Conservation (phyloP, 2,329 filamentous ascomycete species). For the Fusarium nurragi region DNA sequence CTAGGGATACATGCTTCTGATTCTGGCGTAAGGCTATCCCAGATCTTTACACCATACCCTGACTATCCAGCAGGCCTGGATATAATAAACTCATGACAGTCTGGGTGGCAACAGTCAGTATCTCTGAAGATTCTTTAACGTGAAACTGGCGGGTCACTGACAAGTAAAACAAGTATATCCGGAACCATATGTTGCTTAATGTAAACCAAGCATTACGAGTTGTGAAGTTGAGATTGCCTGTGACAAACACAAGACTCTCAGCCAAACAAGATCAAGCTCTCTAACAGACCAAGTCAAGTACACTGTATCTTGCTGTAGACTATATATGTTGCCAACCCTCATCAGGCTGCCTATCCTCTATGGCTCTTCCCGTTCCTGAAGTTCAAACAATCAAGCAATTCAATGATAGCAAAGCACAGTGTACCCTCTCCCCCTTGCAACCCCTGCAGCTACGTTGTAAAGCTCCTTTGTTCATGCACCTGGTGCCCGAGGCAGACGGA, state of each 20-base stretch:
- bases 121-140: neutral
- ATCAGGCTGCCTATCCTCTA: neutral
- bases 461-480: neutral
- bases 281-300: neutral
- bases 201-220: neutral
- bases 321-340: neutral
- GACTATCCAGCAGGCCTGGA: neutral
- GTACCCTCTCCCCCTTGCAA: neutral
- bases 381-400: neutral
- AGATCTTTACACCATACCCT: neutral
- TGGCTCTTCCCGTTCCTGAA: neutral
- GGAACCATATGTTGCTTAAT: too few relatives aligned
- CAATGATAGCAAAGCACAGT: neutral
- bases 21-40: neutral
- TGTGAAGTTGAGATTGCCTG: neutral
- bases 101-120: too few relatives aligned
- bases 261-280: neutral
- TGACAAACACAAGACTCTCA: too few relatives aligned
- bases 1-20: neutral
- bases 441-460: neutral
- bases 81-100: neutral
- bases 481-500: neutral
- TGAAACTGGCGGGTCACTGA: neutral
- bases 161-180: too few relatives aligned
- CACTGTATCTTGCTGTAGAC: neutral